Conservation (phyloP, 2,329 filamentous ascomycete species). For the Coniella vitis region DNA sequence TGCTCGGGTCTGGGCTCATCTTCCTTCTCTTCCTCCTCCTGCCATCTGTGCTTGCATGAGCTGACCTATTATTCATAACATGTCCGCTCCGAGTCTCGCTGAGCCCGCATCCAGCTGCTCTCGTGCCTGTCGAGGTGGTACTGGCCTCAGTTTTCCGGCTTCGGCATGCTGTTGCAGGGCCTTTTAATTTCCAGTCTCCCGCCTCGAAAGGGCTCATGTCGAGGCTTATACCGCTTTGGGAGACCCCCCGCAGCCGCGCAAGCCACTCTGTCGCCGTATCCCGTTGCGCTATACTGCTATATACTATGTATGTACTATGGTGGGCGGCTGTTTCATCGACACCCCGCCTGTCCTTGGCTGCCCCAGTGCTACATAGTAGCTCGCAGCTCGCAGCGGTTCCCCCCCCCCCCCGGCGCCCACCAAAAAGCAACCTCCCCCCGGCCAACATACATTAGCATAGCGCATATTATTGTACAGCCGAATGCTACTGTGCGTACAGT, state of each 20-base stretch:
- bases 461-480: too few species aligned
- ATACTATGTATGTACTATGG: too few species aligned
- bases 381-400: not conserved
- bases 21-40: too few species aligned
- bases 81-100: too few species aligned
- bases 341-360: conserved; percentile 6
- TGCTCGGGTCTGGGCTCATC: too few species aligned
- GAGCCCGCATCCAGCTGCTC: too few species aligned
- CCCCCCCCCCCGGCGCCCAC: not conserved
- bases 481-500: not conserved
- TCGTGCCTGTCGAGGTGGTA: not conserved
- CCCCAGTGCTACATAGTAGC: not conserved
- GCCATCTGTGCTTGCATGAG: too few species aligned
- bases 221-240: not conserved
- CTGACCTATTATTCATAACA: too few species aligned
- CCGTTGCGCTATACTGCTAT: conserved; percentile 1
- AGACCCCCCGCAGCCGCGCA: not conserved
- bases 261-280: conserved; percentile 4
- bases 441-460: too few species aligned
- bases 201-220: not conserved
- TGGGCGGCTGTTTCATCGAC: conserved; percentile 13
- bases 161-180: not conserved
- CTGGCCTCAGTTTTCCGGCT: not conserved
- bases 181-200: conserved; percentile 1
- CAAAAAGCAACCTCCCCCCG: too few species aligned